Percentiles rank a stretch among this genome's conserved stretches.
Evolutionary conservation across 1,284 basidiomycete genomes (phyloP).

Genomic region (Malassezia slooffiae): DNA sequence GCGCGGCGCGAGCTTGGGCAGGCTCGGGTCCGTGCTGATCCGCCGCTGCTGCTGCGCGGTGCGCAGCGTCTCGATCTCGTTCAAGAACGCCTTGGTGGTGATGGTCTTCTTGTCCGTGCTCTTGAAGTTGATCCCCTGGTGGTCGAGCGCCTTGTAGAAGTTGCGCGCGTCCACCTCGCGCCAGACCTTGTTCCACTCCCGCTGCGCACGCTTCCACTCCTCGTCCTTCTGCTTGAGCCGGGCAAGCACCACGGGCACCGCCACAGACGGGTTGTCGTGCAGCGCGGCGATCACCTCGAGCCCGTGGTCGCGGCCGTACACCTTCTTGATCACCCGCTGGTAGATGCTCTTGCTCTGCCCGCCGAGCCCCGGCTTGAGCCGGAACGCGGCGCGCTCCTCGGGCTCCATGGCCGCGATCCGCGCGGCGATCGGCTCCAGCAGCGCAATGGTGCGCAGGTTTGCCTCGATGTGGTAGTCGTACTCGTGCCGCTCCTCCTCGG

Average conservation of each 20-base stretch:
- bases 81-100: slow-evolving; percentile 76
- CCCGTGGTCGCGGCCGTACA: slow-evolving; percentile 77
- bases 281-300: slow-evolving; percentile 77
- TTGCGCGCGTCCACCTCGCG: slow-evolving; percentile 91
- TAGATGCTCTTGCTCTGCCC: slow-evolving; percentile 80
- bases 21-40: slow-evolving; percentile 28
- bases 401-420: slow-evolving; percentile 80
- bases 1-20: slow-evolving; percentile 35
- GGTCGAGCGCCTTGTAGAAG: slow-evolving; percentile 81
- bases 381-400: slow-evolving; percentile 74
- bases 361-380: slow-evolving; percentile 76
- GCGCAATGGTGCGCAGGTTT: slow-evolving; percentile 75
- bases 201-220: slow-evolving; percentile 86
- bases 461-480: slow-evolving; percentile 95
- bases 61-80: slow-evolving; percentile 71
- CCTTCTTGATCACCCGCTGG: slow-evolving; percentile 83
- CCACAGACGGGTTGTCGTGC: slow-evolving; percentile 79
- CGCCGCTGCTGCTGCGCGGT: slow-evolving; percentile 57
- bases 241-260: slow-evolving; percentile 81
- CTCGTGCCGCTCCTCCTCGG: slow-evolving; percentile 96
- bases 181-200: slow-evolving; percentile 97
- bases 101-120: slow-evolving; percentile 90
- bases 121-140: slow-evolving; percentile 91
- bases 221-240: slow-evolving; percentile 90
- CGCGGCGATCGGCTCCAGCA: slow-evolving; percentile 77